Conservation (phyloP, 257 asterid genomes). For the Solanum ahanhuiri region DNA sequence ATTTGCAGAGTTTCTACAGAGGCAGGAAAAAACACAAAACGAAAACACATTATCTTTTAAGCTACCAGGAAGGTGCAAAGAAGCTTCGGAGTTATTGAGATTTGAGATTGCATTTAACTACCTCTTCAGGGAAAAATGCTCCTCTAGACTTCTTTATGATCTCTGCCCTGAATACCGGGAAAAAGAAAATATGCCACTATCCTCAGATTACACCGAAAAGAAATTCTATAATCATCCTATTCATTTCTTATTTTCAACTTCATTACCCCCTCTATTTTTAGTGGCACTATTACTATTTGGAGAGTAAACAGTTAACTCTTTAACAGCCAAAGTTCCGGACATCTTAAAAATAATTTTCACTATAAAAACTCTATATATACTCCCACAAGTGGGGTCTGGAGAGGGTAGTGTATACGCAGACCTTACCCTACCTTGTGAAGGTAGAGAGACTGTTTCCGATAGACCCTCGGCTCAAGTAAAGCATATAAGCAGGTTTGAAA, state of each 20-base stretch:
- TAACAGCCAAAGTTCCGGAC: neutral
- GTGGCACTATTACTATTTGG: neutral
- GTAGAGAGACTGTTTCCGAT: neutral
- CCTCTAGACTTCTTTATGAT: conserved; percentile 63
- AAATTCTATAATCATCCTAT: neutral
- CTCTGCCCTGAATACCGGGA: conserved; percentile 40
- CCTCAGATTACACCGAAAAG: neutral
- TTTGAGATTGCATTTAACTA: conserved; percentile 14
- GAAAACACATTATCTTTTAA: neutral
- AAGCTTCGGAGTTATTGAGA: neutral
- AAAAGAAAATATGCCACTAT: neutral
- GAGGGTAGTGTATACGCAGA: neutral
- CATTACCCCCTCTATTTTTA: neutral
- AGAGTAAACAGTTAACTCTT: neutral
- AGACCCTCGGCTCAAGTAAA: neutral
- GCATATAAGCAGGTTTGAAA: neutral
- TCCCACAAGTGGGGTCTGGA: neutral
- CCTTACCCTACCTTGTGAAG: neutral
- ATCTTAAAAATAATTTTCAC: neutral
- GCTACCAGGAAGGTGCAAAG: neutral
- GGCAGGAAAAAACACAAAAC: neutral
- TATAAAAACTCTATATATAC: neutral
- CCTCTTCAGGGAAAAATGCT: conserved; percentile 85
- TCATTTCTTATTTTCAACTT: neutral
- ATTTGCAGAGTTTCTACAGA: conserved; percentile 79